Conservation (phyloP, 2,329 filamentous ascomycete species). For the Blumeria hordei region DNA sequence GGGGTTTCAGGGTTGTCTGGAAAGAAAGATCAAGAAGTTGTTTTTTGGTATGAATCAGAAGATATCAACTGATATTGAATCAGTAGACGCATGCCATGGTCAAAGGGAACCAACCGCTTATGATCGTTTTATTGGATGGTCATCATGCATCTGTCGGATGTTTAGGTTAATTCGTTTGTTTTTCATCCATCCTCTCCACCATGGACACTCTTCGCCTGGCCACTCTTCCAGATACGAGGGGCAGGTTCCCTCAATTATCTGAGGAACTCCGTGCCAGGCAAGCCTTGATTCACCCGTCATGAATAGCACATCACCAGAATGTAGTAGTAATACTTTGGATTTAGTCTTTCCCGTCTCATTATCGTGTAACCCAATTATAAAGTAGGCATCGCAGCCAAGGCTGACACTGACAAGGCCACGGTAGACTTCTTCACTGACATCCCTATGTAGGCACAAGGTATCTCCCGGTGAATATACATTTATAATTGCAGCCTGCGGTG, state of each 20-base stretch:
- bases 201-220: slow-evolving; percentile 30
- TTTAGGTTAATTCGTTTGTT: slow-evolving; percentile 81
- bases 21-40: too few relatives aligned
- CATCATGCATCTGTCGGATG: slow-evolving; percentile 57
- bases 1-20: too few relatives aligned
- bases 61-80: too few relatives aligned
- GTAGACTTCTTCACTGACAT: slow-evolving; percentile 53
- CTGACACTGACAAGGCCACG: slow-evolving; percentile 64
- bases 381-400: slow-evolving; percentile 73
- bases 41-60: too few relatives aligned
- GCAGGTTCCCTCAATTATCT: slow-evolving; percentile 58
- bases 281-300: slow-evolving; percentile 67
- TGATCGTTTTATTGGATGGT: not conserved
- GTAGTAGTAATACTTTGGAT: slow-evolving; percentile 38
- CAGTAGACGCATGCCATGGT: too few relatives aligned
- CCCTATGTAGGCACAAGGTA: slow-evolving; percentile 76
- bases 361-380: slow-evolving; percentile 44
- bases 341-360: slow-evolving; percentile 13
- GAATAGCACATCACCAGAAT: slow-evolving; percentile 72
- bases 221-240: slow-evolving; percentile 50
- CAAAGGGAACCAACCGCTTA: too few relatives aligned
- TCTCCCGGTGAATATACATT: slow-evolving; percentile 85
- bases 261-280: slow-evolving; percentile 90
- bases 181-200: slow-evolving; percentile 72
- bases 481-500: slow-evolving; percentile 72